Evolutionary conservation across 306 rosid genomes (phyloP).

Genomic region (Prunus mume): DNA sequence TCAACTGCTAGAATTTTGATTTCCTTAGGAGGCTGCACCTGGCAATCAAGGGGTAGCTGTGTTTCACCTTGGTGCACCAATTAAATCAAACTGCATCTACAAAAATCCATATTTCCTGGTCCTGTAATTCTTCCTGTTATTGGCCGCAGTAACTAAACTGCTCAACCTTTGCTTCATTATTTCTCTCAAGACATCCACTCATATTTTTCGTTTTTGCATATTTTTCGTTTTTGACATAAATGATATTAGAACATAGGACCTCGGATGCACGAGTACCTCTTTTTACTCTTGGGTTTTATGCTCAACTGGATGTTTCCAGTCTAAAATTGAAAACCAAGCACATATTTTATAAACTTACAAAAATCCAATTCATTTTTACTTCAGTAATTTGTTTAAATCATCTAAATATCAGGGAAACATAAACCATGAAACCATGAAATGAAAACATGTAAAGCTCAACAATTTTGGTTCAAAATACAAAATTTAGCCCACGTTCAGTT

Average conservation of each 20-base stretch:
- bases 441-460: slow-evolving; percentile 6
- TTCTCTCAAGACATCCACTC: no score
- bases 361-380: no score
- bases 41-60: background rate
- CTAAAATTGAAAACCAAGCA: no score
- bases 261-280: no score
- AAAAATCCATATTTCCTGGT: background rate
- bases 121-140: background rate
- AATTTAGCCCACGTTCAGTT: background rate
- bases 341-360: no score
- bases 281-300: no score
- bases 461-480: background rate
- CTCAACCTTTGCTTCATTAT: background rate
- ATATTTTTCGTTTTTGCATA: no score
- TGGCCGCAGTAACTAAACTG: background rate
- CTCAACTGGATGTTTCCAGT: no score
- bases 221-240: no score
- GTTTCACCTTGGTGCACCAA: no score
- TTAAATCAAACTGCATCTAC: background rate
- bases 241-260: no score
- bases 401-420: background rate
- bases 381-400: no score
- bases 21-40: slow-evolving; percentile 11
- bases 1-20: background rate
- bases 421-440: background rate